Evolutionary conservation across 148 eudicot genomes (phyloP).

Genomic region (Hydrangea macrophylla): DNA sequence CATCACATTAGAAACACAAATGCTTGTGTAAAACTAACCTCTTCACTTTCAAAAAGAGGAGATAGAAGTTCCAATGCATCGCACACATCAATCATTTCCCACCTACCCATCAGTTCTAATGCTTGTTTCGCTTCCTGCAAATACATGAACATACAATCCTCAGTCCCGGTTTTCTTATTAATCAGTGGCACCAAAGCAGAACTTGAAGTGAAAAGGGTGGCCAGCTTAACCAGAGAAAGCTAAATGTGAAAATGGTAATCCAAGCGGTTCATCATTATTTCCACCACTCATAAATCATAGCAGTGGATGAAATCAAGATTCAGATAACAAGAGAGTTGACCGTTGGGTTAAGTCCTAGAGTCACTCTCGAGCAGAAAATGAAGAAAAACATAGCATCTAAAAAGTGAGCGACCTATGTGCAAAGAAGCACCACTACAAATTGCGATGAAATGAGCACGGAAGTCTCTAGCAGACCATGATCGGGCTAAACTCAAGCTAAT

Average conservation of each 20-base stretch:
- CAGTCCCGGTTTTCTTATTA: not conserved
- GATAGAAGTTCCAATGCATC: conserved; percentile 96
- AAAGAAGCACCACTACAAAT: too few species aligned
- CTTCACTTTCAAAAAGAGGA: conserved; percentile 97
- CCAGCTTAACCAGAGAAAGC: too few species aligned
- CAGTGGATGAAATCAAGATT: too few species aligned
- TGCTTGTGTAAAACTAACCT: conserved; percentile 49
- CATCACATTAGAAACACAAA: conserved; percentile 5
- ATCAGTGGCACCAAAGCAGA: not conserved
- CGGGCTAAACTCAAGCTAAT: not conserved
- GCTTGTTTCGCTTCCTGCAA: conserved; percentile 98
- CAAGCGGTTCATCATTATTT: too few species aligned
- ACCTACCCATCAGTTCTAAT: conserved; percentile 76
- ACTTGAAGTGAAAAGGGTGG: too few species aligned
- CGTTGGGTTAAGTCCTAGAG: too few species aligned
- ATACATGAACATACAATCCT: conserved; percentile 15
- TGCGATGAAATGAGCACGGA: not conserved
- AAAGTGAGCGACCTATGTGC: too few species aligned
- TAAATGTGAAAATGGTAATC: not conserved
- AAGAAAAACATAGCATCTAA: too few species aligned
- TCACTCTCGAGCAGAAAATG: too few species aligned
- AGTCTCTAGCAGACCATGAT: not conserved
- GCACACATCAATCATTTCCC: conserved; percentile 92
- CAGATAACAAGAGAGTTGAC: too few species aligned
- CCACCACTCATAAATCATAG: too few species aligned